These are phyloP conservation scores for Priceomyces melissophilus DNA, from an alignment of 805 yeast species.

Conservation along the genomic window DNA sequence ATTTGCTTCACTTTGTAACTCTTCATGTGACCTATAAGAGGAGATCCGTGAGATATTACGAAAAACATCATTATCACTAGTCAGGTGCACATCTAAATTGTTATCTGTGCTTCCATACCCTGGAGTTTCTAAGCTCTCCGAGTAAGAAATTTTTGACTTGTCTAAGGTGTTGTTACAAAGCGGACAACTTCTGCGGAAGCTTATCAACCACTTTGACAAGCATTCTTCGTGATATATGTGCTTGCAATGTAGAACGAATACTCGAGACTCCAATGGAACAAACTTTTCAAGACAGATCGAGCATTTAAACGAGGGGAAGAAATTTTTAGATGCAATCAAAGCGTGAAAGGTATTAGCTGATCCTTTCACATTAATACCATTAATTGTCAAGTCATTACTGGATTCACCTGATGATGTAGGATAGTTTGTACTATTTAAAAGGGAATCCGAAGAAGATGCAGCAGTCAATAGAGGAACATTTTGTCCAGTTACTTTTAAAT, in stretches of 20 bases:
- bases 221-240: slow-evolving; percentile 61
- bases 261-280: slow-evolving; percentile 42
- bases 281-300: slow-evolving; percentile 58
- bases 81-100: no score
- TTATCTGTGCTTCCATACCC: slow-evolving; percentile 19
- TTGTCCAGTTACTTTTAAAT: slow-evolving; percentile 32
- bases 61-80: no score
- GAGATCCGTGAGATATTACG: no score
- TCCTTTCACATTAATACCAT: slow-evolving; percentile 36
- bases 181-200: slow-evolving; percentile 54
- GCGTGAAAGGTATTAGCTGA: slow-evolving; percentile 16
- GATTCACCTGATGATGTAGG: slow-evolving; percentile 22
- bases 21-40: no score
- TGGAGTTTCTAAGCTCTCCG: slow-evolving; percentile 14
- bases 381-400: slow-evolving; percentile 34
- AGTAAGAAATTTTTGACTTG: slow-evolving; percentile 9
- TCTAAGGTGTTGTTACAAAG: slow-evolving; percentile 43
- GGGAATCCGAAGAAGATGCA: slow-evolving; percentile 4
- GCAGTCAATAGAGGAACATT: slow-evolving; percentile 8
- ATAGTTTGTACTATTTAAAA: slow-evolving; percentile 4
- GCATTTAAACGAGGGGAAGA: slow-evolving; percentile 49
- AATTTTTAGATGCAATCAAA: slow-evolving; percentile 28
- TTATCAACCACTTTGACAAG: slow-evolving; percentile 57
- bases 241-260: slow-evolving; percentile 54
- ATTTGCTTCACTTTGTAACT: no score